These are phyloP conservation scores for Penicilliopsis zonata DNA, from an alignment of 495 filamentous ascomycete genomes.

Conservation along the genomic window DNA sequence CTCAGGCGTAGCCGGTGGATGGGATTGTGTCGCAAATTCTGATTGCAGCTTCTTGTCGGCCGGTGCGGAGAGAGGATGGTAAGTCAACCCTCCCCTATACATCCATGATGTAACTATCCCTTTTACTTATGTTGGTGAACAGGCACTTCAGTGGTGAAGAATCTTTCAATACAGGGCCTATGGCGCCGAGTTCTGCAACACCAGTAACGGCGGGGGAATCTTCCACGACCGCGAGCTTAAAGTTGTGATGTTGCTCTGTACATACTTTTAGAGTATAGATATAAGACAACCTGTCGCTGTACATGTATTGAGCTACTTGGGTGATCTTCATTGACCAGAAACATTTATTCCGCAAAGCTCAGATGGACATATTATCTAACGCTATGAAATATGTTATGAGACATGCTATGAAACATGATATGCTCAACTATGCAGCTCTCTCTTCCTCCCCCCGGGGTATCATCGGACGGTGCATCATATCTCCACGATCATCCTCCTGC, in stretches of 20 bases:
- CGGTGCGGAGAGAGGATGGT: constrained; percentile 88
- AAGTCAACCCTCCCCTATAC: no score
- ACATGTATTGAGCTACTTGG: not conserved
- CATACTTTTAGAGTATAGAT: no score
- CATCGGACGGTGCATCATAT: constrained; percentile 1
- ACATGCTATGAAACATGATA: not conserved
- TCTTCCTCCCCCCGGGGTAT: constrained; percentile 6
- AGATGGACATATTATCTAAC: no score
- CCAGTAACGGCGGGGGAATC: not conserved
- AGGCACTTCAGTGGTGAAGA: constrained; percentile 74
- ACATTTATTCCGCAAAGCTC: not conserved
- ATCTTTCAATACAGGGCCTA: constrained; percentile 43
- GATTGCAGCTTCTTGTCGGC: constrained; percentile 67
- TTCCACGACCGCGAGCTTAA: not conserved
- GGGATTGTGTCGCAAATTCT: constrained; percentile 67
- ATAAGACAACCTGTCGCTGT: no score
- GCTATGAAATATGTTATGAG: not conserved
- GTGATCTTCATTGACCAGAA: not conserved
- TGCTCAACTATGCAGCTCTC: not conserved
- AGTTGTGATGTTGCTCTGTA: constrained; percentile 1
- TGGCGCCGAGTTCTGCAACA: constrained; percentile 12
- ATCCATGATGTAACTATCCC: no score
- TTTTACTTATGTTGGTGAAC: constrained; percentile 5
- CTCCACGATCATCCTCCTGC: no score
- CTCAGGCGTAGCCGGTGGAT: constrained; percentile 65